A percentile compares a stretch with the other conserved stretches of the same genome.
Conservation (phyloP, 2,329 filamentous ascomycete genomes). For the Trichoderma gracile region DNA sequence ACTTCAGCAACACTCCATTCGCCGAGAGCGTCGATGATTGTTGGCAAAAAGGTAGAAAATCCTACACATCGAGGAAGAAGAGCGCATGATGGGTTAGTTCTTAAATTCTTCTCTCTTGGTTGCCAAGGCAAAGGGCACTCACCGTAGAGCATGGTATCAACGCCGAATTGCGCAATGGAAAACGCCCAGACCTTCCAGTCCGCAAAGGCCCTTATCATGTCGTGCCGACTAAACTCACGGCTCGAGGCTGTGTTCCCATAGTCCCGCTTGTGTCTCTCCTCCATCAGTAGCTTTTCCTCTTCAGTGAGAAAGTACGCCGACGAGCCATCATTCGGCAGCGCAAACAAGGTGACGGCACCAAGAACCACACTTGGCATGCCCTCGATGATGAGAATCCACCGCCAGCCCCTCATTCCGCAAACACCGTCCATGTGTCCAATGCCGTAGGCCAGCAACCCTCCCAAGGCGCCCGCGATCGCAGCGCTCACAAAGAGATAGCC, state of each 20-base stretch:
- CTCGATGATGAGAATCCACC: conserved; percentile 66
- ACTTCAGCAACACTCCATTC: conserved; percentile 63
- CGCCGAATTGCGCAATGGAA: conserved; percentile 68
- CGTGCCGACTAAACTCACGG: conserved; percentile 53
- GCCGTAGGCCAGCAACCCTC: conserved; percentile 71
- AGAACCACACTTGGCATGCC: conserved; percentile 46
- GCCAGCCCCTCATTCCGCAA: conserved; percentile 65
- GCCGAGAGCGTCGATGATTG: conserved; percentile 72
- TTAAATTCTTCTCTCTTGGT: neutral
- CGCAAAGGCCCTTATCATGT: conserved; percentile 65
- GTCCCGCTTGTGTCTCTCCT: conserved; percentile 39
- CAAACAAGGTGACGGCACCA: conserved; percentile 39
- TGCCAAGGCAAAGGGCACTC: conserved; percentile 1
- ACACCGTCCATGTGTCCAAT: conserved; percentile 73
- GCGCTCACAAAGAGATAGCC: conserved; percentile 72
- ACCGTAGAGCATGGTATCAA: conserved; percentile 74
- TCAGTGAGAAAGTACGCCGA: conserved; percentile 61
- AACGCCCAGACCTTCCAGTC: conserved; percentile 79
- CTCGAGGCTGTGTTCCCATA: conserved; percentile 52
- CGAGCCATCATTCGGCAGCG: conserved; percentile 43
- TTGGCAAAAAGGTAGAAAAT: conserved; percentile 75
- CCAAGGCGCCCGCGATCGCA: conserved; percentile 69
- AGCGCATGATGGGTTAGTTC: neutral
- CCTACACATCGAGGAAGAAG: conserved; percentile 43
- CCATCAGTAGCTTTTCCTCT: conserved; percentile 67